phyloP scores from a whole-genome alignment of 176 grass and related monocot genomes.

The Phoenix dactylifera region DNA sequence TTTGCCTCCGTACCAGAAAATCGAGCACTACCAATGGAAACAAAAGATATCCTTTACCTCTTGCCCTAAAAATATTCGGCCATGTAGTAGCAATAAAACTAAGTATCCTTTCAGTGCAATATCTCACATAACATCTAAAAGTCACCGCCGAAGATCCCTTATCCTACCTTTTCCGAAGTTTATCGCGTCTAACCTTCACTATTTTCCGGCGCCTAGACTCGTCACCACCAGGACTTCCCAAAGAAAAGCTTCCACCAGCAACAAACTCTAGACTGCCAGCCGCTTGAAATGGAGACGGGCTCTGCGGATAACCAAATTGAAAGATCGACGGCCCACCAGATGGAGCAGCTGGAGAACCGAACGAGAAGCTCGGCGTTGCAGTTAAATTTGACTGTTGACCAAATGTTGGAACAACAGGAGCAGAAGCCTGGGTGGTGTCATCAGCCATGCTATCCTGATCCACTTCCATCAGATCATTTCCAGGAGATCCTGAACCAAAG shows the following conservation, averaged over 20 bases:
- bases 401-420: not conserved
- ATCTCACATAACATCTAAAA: too few relatives aligned
- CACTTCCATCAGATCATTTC: conserved; percentile 21
- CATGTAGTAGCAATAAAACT: too few relatives aligned
- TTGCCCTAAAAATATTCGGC: too few relatives aligned
- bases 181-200: conserved; percentile 15
- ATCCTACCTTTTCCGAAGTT: conserved; percentile 9
- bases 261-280: conserved; percentile 7
- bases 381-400: conserved; percentile 3
- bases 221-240: conserved; percentile 7
- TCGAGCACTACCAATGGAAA: too few relatives aligned
- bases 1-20: too few relatives aligned
- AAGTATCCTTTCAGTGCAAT: too few relatives aligned
- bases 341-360: conserved; percentile 7
- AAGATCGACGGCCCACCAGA: not conserved
- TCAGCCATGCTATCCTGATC: conserved; percentile 23
- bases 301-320: conserved; percentile 13
- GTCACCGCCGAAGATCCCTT: too few relatives aligned
- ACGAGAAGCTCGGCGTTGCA: conserved; percentile 3
- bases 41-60: too few relatives aligned
- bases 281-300: conserved; percentile 5
- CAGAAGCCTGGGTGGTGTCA: conserved; percentile 4
- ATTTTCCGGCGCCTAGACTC: conserved; percentile 6
- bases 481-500: conserved; percentile 12
- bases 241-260: conserved; percentile 16